Base-by-base conservation (phyloP, 192 early-diverging fungal genomes). In the Coemansia biformis region DNA sequence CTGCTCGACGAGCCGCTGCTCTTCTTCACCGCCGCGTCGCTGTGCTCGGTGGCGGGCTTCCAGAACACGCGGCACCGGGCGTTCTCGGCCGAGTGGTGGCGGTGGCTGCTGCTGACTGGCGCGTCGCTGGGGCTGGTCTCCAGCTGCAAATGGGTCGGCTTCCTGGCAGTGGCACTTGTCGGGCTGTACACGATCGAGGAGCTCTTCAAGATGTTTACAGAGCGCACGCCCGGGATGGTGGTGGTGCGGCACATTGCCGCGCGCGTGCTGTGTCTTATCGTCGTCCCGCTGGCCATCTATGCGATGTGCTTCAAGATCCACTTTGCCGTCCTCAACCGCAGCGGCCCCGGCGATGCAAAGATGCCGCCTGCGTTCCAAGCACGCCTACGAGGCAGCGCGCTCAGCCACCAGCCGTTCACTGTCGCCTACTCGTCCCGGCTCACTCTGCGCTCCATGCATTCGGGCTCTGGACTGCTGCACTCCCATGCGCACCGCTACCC, bases 91-190 rank as follows among this genome's bases (percentile, higher is more conserved):
- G 60, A 64, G 9, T 87, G 86, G 86, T 87, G 75, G 73, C 42
- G 66, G 33, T 85, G 83, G 83, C 54, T 87, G 8, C 38, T 75
- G 17, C 41, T 75, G 21, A 81, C 84, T 8, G 86, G 86, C 8
- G 21, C 79, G 5, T 80, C 81, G 11, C 62, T 87, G 15, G 86
- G 86, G 16, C 42, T 57, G 8, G 83, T 86, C 12, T 44, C 72
- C 15, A 64, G 68, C 75, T 91, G 29, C 59, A 98, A 98, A 66
- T 98, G 93, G 96, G 88, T 98, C 12, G 96, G 96, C 1, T 61
- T 97, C 7, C 89, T 98, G 71, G 81, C 81, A 11, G 85, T 92
- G 30, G 92, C 88, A 5, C 63, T 94, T 15, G 89, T 96, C 41
- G 93, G 93, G 8, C 45, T 96, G 41, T 86, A 89, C 55, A 96